phyloP scores from a whole-genome alignment of 78 protist genomes.

The Mastigamoeba balamuthi region DNA sequence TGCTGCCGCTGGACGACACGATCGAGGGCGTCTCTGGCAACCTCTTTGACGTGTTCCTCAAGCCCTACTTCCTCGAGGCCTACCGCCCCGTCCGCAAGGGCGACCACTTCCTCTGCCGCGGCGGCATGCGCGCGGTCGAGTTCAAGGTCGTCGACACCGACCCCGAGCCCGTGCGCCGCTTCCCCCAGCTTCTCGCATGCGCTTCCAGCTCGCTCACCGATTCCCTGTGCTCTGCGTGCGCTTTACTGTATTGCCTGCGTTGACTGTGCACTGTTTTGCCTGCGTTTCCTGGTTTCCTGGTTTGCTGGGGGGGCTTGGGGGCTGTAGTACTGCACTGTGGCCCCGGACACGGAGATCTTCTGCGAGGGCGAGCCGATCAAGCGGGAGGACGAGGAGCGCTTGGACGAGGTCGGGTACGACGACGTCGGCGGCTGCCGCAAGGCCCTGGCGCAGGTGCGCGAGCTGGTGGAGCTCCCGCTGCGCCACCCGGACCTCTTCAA shows the following conservation, averaged over 20 bases:
- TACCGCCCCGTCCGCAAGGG: slow-evolving; percentile 99
- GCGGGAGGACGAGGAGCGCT: slow-evolving; percentile 95
- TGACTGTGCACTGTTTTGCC: too few relatives aligned
- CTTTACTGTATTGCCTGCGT: neutral
- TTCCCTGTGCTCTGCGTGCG: neutral
- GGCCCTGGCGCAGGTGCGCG: slow-evolving; percentile 97
- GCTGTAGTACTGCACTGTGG: slow-evolving; percentile 69
- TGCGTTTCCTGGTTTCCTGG: too few relatives aligned
- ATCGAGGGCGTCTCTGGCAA: slow-evolving; percentile 98
- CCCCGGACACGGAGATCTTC: slow-evolving; percentile 95
- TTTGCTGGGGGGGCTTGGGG: neutral
- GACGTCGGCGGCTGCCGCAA: slow-evolving; percentile 99
- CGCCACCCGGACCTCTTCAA: slow-evolving; percentile 99
- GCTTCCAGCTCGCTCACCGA: neutral
- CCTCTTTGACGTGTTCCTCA: slow-evolving; percentile 93
- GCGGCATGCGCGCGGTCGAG: slow-evolving; percentile 99
- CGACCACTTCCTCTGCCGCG: slow-evolving; percentile 65
- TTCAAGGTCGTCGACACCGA: slow-evolving; percentile 98
- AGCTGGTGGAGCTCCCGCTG: slow-evolving; percentile 99
- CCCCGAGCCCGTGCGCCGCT: slow-evolving; percentile 59
- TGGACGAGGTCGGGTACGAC: slow-evolving; percentile 93
- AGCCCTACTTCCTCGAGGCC: slow-evolving; percentile 98
- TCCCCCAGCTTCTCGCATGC: slow-evolving; percentile 16
- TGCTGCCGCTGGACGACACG: slow-evolving; percentile 98
- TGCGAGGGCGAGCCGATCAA: slow-evolving; percentile 99